Conservation (phyloP, 352 stramenopile genomes). For the Pythium sukuiense region DNA sequence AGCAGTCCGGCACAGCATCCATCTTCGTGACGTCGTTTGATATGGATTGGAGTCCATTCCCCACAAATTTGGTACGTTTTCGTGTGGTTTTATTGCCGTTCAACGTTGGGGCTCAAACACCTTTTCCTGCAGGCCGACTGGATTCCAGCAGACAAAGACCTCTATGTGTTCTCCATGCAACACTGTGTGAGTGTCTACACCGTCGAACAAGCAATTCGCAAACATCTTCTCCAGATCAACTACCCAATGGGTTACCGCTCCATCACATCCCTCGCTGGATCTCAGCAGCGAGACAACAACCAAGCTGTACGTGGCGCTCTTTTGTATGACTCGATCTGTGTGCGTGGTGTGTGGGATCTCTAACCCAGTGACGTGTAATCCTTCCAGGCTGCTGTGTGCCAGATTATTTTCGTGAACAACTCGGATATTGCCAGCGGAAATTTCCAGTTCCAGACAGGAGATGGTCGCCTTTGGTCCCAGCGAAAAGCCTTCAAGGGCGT, state of each 20-base stretch:
- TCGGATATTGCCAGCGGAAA: constrained; percentile 80
- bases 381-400: constrained; percentile 60
- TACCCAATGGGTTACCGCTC: constrained; percentile 78
- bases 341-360: background rate
- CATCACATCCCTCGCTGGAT: constrained; percentile 80
- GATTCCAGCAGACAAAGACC: constrained; percentile 69
- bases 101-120: too few species aligned
- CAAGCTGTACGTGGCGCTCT: constrained; percentile 56
- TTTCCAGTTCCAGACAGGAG: constrained; percentile 63
- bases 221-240: constrained; percentile 74
- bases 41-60: constrained; percentile 73
- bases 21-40: constrained; percentile 86
- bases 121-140: constrained; percentile 45
- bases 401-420: constrained; percentile 88
- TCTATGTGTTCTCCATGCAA: constrained; percentile 85
- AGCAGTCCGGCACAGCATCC: constrained; percentile 65
- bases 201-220: constrained; percentile 67
- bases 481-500: constrained; percentile 77
- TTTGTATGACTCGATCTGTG: too few species aligned
- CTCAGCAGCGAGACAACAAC: constrained; percentile 44
- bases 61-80: constrained; percentile 50
- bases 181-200: constrained; percentile 66
- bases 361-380: background rate
- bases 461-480: constrained; percentile 74
- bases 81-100: background rate